These are phyloP conservation scores for Didymella exigua DNA, from an alignment of 2,329 filamentous ascomycete species.

Conservation along the genomic window DNA sequence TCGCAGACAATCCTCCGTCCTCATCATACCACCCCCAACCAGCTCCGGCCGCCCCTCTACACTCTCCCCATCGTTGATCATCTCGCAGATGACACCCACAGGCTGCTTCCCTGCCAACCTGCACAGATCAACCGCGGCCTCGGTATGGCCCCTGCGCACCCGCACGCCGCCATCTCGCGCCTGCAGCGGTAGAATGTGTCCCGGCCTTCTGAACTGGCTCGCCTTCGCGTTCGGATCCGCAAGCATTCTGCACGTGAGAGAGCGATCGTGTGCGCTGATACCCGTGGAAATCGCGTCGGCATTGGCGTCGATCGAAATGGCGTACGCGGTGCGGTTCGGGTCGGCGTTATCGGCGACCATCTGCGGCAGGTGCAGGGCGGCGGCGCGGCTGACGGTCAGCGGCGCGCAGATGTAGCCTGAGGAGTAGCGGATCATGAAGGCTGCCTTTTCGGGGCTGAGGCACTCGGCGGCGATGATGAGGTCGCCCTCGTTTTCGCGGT, in stretches of 20 bases:
- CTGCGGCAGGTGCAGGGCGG: conserved; percentile 77
- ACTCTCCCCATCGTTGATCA: conserved; percentile 83
- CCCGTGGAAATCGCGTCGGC: conserved; percentile 74
- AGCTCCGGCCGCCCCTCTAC: conserved; percentile 71
- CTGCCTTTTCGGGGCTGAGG: conserved; percentile 87
- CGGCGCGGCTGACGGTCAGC: conserved; percentile 71
- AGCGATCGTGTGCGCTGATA: conserved; percentile 86
- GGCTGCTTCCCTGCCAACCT: conserved; percentile 73
- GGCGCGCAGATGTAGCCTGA: conserved; percentile 91
- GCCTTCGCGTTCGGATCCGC: conserved; percentile 65
- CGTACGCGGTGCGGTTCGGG: conserved; percentile 90
- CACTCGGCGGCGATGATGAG: conserved; percentile 90
- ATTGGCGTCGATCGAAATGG: conserved; percentile 81
- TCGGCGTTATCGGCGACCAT: conserved; percentile 84
- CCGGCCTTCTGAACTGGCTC: conserved; percentile 76
- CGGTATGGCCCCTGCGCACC: conserved; percentile 83
- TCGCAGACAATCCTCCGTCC: conserved; percentile 81
- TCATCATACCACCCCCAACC: conserved; percentile 81
- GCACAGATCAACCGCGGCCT: conserved; percentile 92
- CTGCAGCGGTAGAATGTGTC: conserved; percentile 86
- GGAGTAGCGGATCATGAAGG: conserved; percentile 91
- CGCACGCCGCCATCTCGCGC: conserved; percentile 80
- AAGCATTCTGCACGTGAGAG: conserved; percentile 78
- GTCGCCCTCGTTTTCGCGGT: conserved; percentile 97
- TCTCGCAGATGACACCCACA: conserved; percentile 85